phyloP scores from a whole-genome alignment of 2,329 filamentous ascomycete genomes.

The Fusarium sp. region DNA sequence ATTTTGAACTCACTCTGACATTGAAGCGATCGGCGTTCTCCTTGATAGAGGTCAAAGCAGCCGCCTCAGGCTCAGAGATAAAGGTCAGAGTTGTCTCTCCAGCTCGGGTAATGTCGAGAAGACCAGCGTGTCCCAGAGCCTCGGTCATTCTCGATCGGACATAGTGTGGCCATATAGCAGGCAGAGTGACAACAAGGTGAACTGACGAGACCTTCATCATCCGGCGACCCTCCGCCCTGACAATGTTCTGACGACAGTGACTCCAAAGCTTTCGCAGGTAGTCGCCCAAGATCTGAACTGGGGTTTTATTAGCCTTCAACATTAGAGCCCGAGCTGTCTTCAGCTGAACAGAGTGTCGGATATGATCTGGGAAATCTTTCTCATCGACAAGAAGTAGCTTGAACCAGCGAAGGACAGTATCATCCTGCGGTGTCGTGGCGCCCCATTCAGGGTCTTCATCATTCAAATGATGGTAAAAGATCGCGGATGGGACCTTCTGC shows the following conservation, averaged over 20 bases:
- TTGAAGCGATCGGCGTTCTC: slow-evolving; percentile 42
- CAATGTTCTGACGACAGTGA: slow-evolving; percentile 46
- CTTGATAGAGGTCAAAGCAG: slow-evolving; percentile 54
- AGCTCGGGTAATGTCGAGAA: slow-evolving; percentile 45
- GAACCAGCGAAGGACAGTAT: slow-evolving; percentile 53
- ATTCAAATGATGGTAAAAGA: slow-evolving; percentile 36
- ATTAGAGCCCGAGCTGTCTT: slow-evolving; percentile 16
- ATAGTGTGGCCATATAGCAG: slow-evolving; percentile 60
- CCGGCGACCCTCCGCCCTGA: slow-evolving; percentile 32
- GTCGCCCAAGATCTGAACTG: slow-evolving; percentile 48
- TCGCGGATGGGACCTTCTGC: slow-evolving; percentile 49
- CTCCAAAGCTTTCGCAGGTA: slow-evolving; percentile 53
- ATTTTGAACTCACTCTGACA: slow-evolving; percentile 35
- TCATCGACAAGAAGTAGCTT: slow-evolving; percentile 56
- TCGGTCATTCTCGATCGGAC: slow-evolving; percentile 52
- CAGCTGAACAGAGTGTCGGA: slow-evolving; percentile 44
- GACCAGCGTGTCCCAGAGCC: slow-evolving; percentile 52
- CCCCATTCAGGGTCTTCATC: slow-evolving; percentile 46
- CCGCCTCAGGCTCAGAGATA: slow-evolving; percentile 60
- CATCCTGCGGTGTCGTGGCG: slow-evolving; percentile 44
- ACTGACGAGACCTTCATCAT: slow-evolving; percentile 34
- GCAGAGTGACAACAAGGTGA: slow-evolving; percentile 56
- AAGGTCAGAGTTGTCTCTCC: slow-evolving; percentile 51
- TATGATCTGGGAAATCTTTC: slow-evolving; percentile 45
- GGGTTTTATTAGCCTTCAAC: slow-evolving; percentile 31